Conservation (phyloP, 2,329 filamentous ascomycete genomes). For the Calonectria pseudoturangicola region DNA sequence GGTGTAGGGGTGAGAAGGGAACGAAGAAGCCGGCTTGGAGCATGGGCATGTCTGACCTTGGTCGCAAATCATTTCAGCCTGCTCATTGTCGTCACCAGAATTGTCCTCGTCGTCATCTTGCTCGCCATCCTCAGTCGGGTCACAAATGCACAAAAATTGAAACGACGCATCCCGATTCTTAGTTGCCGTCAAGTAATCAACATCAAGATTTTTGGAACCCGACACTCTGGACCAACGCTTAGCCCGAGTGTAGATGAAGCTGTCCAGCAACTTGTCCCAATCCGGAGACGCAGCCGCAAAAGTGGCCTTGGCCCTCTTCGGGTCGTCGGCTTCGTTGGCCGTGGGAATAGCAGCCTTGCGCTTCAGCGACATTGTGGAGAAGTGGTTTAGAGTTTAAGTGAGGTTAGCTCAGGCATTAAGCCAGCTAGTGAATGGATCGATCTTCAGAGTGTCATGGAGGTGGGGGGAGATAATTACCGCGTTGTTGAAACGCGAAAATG, state of each 20-base stretch:
- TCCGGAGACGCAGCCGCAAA: neutral
- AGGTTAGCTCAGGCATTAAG: too few species aligned
- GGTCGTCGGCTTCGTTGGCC: neutral
- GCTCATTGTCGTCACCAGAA: neutral
- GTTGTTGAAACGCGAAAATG: too few species aligned
- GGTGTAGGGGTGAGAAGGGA: neutral
- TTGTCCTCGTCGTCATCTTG: neutral
- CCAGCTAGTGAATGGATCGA: too few species aligned
- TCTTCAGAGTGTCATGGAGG: too few species aligned
- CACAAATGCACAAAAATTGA: constrained; percentile 2
- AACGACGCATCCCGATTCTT: neutral
- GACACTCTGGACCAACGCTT: neutral
- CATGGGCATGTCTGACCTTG: constrained; percentile 8
- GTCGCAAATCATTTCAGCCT: neutral
- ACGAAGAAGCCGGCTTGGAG: neutral
- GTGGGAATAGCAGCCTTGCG: neutral
- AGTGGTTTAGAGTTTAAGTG: too few species aligned
- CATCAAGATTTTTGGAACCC: constrained; percentile 3
- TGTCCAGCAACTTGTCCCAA: neutral
- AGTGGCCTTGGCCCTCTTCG: neutral
- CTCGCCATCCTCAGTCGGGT: neutral
- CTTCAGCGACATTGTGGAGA: neutral
- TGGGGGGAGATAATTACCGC: too few species aligned
- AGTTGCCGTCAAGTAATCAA: neutral
- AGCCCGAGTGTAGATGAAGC: neutral